These are phyloP conservation scores for Babesia ovis DNA, from an alignment of 169 alveolate genomes.

Conservation along the genomic window DNA sequence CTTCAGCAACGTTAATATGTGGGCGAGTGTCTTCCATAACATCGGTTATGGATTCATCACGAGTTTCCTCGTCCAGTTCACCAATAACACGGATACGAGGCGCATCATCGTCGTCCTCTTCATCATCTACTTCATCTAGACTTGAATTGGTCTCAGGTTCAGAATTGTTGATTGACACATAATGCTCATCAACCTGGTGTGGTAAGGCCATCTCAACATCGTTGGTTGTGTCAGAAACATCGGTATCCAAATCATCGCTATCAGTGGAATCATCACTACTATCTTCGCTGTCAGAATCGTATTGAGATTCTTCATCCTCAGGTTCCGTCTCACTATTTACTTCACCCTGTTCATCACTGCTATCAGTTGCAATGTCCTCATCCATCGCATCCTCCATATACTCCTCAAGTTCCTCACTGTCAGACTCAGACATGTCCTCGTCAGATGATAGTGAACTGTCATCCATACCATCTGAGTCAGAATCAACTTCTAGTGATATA, in stretches of 20 bases:
- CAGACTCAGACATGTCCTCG: slow-evolving; percentile 57
- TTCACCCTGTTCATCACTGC: slow-evolving; percentile 50
- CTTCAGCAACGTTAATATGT: slow-evolving; percentile 24
- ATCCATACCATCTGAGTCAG: slow-evolving; percentile 44
- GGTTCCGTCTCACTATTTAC: slow-evolving; percentile 32
- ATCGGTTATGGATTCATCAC: slow-evolving; percentile 16
- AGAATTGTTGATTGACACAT: slow-evolving; percentile 28
- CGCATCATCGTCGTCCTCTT: slow-evolving; percentile 63
- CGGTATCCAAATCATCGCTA: slow-evolving; percentile 70
- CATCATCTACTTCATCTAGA: slow-evolving; percentile 63
- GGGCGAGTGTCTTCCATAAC: slow-evolving; percentile 19
- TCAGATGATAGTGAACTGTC: slow-evolving; percentile 66
- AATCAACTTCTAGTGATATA: slow-evolving; percentile 61
- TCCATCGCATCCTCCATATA: slow-evolving; percentile 61
- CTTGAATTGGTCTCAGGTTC: slow-evolving; percentile 46
- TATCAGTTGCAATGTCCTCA: slow-evolving; percentile 62
- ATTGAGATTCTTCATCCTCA: slow-evolving; percentile 16
- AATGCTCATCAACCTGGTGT: slow-evolving; percentile 78
- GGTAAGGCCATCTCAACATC: slow-evolving; percentile 76
- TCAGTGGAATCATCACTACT: slow-evolving; percentile 65
- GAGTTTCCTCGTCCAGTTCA: slow-evolving; percentile 58
- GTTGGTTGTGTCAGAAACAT: slow-evolving; percentile 61
- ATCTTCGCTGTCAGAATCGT: slow-evolving; percentile 56
- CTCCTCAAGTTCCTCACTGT: slow-evolving; percentile 56
- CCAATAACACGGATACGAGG: slow-evolving; percentile 70